phyloP scores from a whole-genome alignment of 163 green algal genomes.

The Scenedesmus sp. region DNA sequence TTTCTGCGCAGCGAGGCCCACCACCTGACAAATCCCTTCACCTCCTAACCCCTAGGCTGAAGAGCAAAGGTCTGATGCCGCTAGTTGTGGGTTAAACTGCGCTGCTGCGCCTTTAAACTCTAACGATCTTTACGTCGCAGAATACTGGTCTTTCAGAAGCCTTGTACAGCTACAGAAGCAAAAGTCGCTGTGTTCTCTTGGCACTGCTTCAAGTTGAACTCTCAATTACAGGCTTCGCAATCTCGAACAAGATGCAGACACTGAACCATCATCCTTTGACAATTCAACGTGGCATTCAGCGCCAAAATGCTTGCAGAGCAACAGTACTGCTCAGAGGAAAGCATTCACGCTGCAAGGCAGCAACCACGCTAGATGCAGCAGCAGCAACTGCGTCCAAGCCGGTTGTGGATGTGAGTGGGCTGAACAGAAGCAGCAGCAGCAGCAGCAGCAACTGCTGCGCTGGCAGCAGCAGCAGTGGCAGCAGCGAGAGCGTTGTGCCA shows the following conservation, averaged over 20 bases:
- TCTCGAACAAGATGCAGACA: not conserved
- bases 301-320: not conserved
- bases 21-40: not conserved
- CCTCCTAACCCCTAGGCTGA: not conserved
- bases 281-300: not conserved
- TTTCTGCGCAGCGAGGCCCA: not conserved
- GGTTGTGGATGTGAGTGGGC: not conserved
- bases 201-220: not conserved
- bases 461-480: not conserved
- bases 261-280: not conserved
- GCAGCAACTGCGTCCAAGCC: not conserved
- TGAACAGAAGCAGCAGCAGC: not conserved
- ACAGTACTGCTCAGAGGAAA: not conserved
- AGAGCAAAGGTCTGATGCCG: not conserved
- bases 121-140: not conserved
- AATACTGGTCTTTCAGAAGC: not conserved
- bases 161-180: not conserved
- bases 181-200: not conserved
- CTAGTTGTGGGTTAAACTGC: not conserved
- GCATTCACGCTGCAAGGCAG: slow-evolving; percentile 9
- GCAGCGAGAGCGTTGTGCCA: not conserved
- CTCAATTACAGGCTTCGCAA: not conserved
- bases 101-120: not conserved
- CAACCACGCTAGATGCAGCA: slow-evolving; percentile 15
- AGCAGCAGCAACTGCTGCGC: not conserved